Evolutionary conservation across 768 basidiomycete genomes (phyloP), one percentile per base, ranked within the genome.

Genomic region (Cubamyces lactineus): DNA sequence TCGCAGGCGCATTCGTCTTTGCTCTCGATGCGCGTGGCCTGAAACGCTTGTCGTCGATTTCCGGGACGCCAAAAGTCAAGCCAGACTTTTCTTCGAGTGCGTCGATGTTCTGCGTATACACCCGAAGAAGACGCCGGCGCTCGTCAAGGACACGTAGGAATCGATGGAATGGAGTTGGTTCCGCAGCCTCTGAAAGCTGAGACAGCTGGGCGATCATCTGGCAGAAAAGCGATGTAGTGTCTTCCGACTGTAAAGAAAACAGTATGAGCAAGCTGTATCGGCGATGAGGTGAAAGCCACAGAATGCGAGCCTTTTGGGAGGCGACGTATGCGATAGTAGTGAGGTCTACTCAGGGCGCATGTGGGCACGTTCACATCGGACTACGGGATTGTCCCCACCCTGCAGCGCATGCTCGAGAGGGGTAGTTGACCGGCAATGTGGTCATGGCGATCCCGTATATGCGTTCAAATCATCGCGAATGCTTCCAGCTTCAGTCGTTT

Each of bases 31-130:
- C 75, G 53, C 84, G 80, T 24, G 80, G 73, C 71, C 83, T 86
- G 49, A 67, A 77, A n/a, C 85, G 82, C 67, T 79, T 84, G 62
- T 76, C 81, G 62, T 84, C 82, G 63, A 84, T 86, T 58, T 83
- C 82, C 24, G 93, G 92, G 12, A 95, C 81, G n/a, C 94, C 93
- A 63, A 92, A 91, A 1, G 88, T 86, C 11, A 96, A 82, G 3
- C 94, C 94, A n/a, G 84, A 88, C 72, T 93, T 94, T 61, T 79
- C 79, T 71, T 96, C 94, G 43, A 96, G 86, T 24, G 87, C 88
- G 72, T 96, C 94, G 62, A 96, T 96, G 75, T 96, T 96, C 78
- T 96, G 94, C 0, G 94, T 95, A 74, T 96, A 96, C 2, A 94
- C 91, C 24, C 94, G 82, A 40, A 95, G 81, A 3, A 96, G 84